A percentile compares a stretch with the other conserved stretches of the same genome.
These are phyloP conservation scores for Tilletiaria anomala DNA, from an alignment of 1,284 basidiomycete species.

Conservation along the genomic window DNA sequence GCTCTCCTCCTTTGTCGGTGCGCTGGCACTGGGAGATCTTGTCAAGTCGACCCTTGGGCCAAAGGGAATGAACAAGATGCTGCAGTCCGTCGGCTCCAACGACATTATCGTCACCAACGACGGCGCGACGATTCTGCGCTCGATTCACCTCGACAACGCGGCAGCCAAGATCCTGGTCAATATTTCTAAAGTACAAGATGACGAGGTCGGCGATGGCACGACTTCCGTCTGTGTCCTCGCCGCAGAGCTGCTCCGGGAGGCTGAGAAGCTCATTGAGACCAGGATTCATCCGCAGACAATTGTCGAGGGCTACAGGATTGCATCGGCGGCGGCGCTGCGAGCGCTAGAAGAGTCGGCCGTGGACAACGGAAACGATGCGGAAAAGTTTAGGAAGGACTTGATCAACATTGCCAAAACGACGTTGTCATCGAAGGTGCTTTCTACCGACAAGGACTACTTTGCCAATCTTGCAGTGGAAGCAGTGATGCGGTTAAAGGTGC, in stretches of 20 bases:
- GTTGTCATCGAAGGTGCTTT: slow-evolving; percentile 85
- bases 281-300: slow-evolving; percentile 99
- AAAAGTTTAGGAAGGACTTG: slow-evolving; percentile 69
- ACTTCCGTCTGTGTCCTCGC: slow-evolving; percentile 87
- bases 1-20: slow-evolving; percentile 93
- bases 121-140: slow-evolving; percentile 93
- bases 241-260: slow-evolving; percentile 80
- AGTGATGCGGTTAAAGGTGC: slow-evolving; percentile 78
- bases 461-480: slow-evolving; percentile 96
- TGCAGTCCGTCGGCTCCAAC: slow-evolving; percentile 77
- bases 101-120: slow-evolving; percentile 97
- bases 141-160: slow-evolving; percentile 93
- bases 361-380: slow-evolving; percentile 61
- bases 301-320: slow-evolving; percentile 92
- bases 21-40: slow-evolving; percentile 87
- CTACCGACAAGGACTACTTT: slow-evolving; percentile 97
- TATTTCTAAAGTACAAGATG: slow-evolving; percentile 99
- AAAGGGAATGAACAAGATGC: slow-evolving; percentile 88
- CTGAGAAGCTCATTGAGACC: slow-evolving; percentile 74
- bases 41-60: slow-evolving; percentile 95
- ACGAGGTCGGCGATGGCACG: slow-evolving; percentile 98
- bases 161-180: slow-evolving; percentile 99
- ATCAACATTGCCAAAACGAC: slow-evolving; percentile 96
- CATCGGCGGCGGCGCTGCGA: slow-evolving; percentile 66
- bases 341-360: slow-evolving; percentile 68